Conservation (phyloP, 768 basidiomycete species). For the Agaricus subrufescens region DNA sequence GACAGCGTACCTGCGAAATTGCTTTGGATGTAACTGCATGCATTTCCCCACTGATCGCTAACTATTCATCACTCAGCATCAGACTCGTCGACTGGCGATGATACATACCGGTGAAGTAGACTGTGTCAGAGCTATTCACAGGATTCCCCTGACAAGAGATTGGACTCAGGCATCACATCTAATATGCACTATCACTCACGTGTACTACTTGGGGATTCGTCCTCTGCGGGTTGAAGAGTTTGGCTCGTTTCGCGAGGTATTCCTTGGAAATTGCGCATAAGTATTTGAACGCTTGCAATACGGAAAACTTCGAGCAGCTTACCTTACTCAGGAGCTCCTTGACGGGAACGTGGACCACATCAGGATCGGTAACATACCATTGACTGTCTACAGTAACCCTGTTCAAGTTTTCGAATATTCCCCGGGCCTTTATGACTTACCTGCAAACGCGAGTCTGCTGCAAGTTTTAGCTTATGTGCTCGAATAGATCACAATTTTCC, state of each 20-base stretch:
- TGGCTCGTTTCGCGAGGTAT: slow-evolving; percentile 78
- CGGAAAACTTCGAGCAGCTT: neutral
- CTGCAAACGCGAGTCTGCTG: slow-evolving; percentile 66
- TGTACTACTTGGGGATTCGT: slow-evolving; percentile 64
- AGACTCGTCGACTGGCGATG: neutral
- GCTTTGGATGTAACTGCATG: slow-evolving; percentile 86
- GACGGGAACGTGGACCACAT: slow-evolving; percentile 72
- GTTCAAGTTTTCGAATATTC: neutral
- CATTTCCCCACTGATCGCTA: slow-evolving; percentile 84
- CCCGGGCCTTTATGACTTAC: slow-evolving; percentile 30
- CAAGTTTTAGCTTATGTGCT: slow-evolving; percentile 1
- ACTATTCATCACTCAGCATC: slow-evolving; percentile 33
- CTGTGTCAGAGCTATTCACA: slow-evolving; percentile 84
- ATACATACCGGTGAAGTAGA: slow-evolving; percentile 78
- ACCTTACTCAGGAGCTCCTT: slow-evolving; percentile 84
- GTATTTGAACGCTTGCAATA: neutral
- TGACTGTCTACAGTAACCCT: slow-evolving; percentile 56
- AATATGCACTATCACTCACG: slow-evolving; percentile 32
- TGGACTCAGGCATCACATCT: slow-evolving; percentile 6
- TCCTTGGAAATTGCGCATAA: slow-evolving; percentile 40
- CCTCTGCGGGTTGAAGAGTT: slow-evolving; percentile 67
- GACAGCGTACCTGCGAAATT: slow-evolving; percentile 69
- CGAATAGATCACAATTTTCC: no score
- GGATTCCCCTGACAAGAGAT: slow-evolving; percentile 63
- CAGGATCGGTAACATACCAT: slow-evolving; percentile 92